These are phyloP conservation scores for Sarocladium oryzae DNA, from an alignment of 2,329 filamentous ascomycete species.

Conservation along the genomic window DNA sequence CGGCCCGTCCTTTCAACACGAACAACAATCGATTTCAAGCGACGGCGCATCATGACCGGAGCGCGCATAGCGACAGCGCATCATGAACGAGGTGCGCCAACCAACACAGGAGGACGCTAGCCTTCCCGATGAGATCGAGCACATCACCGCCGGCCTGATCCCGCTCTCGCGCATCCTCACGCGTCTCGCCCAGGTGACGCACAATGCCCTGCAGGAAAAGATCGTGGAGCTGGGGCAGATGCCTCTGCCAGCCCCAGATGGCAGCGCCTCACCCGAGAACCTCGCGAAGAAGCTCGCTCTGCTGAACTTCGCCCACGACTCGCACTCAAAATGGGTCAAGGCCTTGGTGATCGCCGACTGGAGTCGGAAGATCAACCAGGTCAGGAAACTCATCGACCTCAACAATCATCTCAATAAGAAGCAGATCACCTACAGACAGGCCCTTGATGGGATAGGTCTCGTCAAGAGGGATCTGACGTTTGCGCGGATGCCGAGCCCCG, in stretches of 20 bases:
- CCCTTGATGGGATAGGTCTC: conserved; percentile 58
- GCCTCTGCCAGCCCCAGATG: conserved; percentile 50
- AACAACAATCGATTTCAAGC: conserved; percentile 7
- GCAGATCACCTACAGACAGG: conserved; percentile 51
- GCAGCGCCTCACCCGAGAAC: conserved; percentile 60
- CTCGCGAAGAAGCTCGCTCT: conserved; percentile 68
- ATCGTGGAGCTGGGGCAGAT: conserved; percentile 65
- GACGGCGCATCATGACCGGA: conserved; percentile 8
- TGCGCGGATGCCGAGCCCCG: conserved; percentile 79
- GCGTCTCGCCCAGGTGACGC: conserved; percentile 75
- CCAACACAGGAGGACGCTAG: conserved; percentile 4
- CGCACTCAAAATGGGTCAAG: conserved; percentile 88
- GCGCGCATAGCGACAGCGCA: conserved; percentile 9
- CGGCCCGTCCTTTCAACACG: conserved; percentile 6
- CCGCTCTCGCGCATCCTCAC: conserved; percentile 69
- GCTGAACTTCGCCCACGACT: conserved; percentile 70
- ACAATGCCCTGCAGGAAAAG: conserved; percentile 67
- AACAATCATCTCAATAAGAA: conserved; percentile 65
- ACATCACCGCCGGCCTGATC: conserved; percentile 71
- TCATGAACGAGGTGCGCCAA: conserved; percentile 9
- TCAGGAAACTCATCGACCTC: conserved; percentile 84
- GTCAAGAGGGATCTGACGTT: conserved; percentile 66
- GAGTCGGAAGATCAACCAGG: conserved; percentile 71
- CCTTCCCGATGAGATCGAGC: conserved; percentile 55
- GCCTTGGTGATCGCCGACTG: conserved; percentile 85